Evolutionary conservation across 495 filamentous ascomycete species (phyloP).

Genomic region (Lepraria neglecta): DNA sequence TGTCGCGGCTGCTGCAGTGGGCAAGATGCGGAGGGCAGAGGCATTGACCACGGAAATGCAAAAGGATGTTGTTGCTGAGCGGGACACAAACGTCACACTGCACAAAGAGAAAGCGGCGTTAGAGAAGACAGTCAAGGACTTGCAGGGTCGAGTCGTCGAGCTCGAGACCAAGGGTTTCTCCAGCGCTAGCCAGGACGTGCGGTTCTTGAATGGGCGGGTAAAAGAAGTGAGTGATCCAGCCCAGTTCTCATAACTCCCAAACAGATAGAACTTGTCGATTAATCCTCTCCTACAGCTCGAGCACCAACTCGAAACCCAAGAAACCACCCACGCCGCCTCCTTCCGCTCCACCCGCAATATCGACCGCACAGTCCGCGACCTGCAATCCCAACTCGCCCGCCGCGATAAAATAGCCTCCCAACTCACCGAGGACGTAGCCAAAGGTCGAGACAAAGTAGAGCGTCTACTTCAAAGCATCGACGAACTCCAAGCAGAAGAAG

Average conservation of each 20-base stretch:
- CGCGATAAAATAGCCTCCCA: constrained; percentile 77
- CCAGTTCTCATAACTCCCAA: background rate
- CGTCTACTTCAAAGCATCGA: constrained; percentile 85
- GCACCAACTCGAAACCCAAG: constrained; percentile 79
- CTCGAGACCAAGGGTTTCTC: constrained; percentile 96
- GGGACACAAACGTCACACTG: constrained; percentile 73
- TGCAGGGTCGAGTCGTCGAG: constrained; percentile 84
- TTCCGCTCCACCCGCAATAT: constrained; percentile 86
- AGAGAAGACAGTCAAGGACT: constrained; percentile 86
- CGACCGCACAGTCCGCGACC: constrained; percentile 88
- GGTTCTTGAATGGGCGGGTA: constrained; percentile 88
- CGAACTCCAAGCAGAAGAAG: constrained; percentile 82
- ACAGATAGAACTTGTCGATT: constrained; percentile 3
- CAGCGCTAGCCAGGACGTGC: constrained; percentile 85
- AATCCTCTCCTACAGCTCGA: constrained; percentile 61
- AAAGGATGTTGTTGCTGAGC: constrained; percentile 86
- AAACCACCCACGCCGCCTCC: constrained; percentile 66
- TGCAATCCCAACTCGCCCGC: constrained; percentile 87
- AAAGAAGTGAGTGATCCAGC: constrained; percentile 67
- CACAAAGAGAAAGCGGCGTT: constrained; percentile 88
- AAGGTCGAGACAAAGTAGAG: constrained; percentile 81
- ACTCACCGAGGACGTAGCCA: constrained; percentile 71
- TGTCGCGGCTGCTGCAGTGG: constrained; percentile 83
- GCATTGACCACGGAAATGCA: constrained; percentile 82
- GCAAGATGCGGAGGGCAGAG: constrained; percentile 97